Evolutionary conservation across 495 filamentous ascomycete species (phyloP).

Genomic region (Evernia prunastri): DNA sequence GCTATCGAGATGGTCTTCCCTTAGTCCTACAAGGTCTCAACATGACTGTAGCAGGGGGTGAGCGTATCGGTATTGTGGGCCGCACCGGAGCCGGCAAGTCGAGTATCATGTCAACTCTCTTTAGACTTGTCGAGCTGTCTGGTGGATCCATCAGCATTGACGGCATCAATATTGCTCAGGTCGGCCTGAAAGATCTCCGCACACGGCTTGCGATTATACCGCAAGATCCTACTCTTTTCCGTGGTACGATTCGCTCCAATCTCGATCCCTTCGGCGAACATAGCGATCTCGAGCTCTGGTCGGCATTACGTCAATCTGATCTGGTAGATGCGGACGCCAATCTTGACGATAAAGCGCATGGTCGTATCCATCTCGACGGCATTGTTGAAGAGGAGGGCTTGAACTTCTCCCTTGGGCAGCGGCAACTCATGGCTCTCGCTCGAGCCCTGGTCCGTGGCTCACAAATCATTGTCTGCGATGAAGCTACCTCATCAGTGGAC

Average conservation of each 20-base stretch:
- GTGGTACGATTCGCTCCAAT: slow-evolving; percentile 82
- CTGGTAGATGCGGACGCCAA: slow-evolving; percentile 45
- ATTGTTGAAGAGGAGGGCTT: slow-evolving; percentile 88
- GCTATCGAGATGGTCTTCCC: slow-evolving; percentile 76
- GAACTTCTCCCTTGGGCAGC: slow-evolving; percentile 94
- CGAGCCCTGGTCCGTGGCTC: slow-evolving; percentile 78
- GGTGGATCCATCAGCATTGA: slow-evolving; percentile 85
- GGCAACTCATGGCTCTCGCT: slow-evolving; percentile 91
- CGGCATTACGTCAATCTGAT: slow-evolving; percentile 73
- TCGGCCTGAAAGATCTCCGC: slow-evolving; percentile 81
- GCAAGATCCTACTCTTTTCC: slow-evolving; percentile 92
- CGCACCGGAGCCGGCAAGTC: slow-evolving; percentile 93
- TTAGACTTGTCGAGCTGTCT: slow-evolving; percentile 81
- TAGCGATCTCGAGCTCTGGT: slow-evolving; percentile 81
- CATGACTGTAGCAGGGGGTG: slow-evolving; percentile 74
- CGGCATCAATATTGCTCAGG: slow-evolving; percentile 74
- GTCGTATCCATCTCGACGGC: slow-evolving; percentile 73
- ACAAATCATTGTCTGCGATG: slow-evolving; percentile 93
- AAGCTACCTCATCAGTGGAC: slow-evolving; percentile 87
- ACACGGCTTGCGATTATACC: slow-evolving; percentile 91
- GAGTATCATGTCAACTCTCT: slow-evolving; percentile 87
- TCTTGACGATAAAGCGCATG: slow-evolving; percentile 26
- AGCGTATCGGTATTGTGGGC: slow-evolving; percentile 89
- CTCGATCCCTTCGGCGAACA: slow-evolving; percentile 90
- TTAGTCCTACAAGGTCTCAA: slow-evolving; percentile 73